phyloP scores from a whole-genome alignment of 495 filamentous ascomycete genomes.

The Chlorociboria aeruginascens region DNA sequence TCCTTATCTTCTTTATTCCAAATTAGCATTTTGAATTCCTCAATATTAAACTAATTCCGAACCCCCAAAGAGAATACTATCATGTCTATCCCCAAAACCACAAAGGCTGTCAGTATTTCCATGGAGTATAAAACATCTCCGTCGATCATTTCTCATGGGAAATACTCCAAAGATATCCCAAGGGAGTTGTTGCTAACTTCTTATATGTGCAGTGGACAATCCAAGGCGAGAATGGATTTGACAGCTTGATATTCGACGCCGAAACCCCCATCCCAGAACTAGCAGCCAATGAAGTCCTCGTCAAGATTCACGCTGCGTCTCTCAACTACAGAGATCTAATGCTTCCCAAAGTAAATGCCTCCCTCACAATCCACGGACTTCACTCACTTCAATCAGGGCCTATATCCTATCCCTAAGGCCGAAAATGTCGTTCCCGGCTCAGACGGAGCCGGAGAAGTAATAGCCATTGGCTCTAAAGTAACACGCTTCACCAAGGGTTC shows the following conservation, averaged over 20 bases:
- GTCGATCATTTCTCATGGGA: no score
- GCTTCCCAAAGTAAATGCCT: slow-evolving; percentile 46
- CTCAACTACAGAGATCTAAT: slow-evolving; percentile 77
- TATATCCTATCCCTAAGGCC: slow-evolving; percentile 51
- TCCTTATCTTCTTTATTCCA: not conserved
- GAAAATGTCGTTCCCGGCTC: slow-evolving; percentile 55
- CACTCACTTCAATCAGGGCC: slow-evolving; percentile 26
- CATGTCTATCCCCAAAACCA: slow-evolving; percentile 13
- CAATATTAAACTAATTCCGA: not conserved
- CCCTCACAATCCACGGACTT: not conserved
- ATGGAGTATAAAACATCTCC: no score
- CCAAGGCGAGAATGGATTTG: slow-evolving; percentile 14
- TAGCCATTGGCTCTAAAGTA: slow-evolving; percentile 56
- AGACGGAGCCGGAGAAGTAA: slow-evolving; percentile 67
- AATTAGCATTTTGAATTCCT: not conserved
- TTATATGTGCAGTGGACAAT: slow-evolving; percentile 6
- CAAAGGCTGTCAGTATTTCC: not conserved
- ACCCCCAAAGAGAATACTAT: not conserved
- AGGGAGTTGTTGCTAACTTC: no score
- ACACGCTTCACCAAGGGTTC: slow-evolving; percentile 49
- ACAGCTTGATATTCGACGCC: slow-evolving; percentile 14
- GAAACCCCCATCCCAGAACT: slow-evolving; percentile 34
- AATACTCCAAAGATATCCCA: no score
- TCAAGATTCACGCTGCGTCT: slow-evolving; percentile 62
- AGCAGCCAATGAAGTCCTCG: slow-evolving; percentile 47